Conservation (phyloP, 805 yeast species). For the Kregervanrija fluxuum region DNA sequence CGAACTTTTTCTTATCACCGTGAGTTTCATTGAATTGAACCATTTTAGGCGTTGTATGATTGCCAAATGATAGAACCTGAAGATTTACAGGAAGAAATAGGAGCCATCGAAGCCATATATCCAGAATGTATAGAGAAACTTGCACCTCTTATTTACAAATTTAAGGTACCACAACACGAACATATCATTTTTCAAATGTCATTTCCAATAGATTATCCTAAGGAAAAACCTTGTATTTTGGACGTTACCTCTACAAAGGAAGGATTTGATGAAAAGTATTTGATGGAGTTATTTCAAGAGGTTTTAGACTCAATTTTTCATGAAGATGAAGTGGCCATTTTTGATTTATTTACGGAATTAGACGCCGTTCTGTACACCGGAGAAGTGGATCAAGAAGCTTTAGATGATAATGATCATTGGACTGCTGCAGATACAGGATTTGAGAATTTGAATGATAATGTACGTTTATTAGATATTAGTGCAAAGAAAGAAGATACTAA, state of each 20-base stretch:
- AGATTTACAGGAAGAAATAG: slow-evolving; percentile 64
- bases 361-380: slow-evolving; percentile 42
- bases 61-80: slow-evolving; percentile 25
- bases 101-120: slow-evolving; percentile 81
- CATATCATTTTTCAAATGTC: slow-evolving; percentile 56
- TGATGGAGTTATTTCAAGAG: slow-evolving; percentile 40
- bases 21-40: background rate
- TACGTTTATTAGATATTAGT: no score
- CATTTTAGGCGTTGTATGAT: no score
- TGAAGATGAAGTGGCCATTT: slow-evolving; percentile 67
- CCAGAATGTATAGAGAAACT: slow-evolving; percentile 49
- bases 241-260: slow-evolving; percentile 35
- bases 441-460: no score
- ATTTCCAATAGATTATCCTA: slow-evolving; percentile 69
- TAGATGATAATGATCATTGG: slow-evolving; percentile 18
- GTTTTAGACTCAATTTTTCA: slow-evolving; percentile 46
- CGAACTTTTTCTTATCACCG: background rate
- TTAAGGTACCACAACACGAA: slow-evolving; percentile 57
- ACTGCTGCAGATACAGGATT: slow-evolving; percentile 11
- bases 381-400: slow-evolving; percentile 20
- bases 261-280: slow-evolving; percentile 37
- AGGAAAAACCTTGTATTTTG: slow-evolving; percentile 52
- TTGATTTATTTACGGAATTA: slow-evolving; percentile 67
- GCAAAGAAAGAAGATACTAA: no score
- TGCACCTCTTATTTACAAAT: slow-evolving; percentile 35